Evolutionary conservation across 2,329 filamentous ascomycete species (phyloP).

Genomic region (Amauroascus verrucosus): DNA sequence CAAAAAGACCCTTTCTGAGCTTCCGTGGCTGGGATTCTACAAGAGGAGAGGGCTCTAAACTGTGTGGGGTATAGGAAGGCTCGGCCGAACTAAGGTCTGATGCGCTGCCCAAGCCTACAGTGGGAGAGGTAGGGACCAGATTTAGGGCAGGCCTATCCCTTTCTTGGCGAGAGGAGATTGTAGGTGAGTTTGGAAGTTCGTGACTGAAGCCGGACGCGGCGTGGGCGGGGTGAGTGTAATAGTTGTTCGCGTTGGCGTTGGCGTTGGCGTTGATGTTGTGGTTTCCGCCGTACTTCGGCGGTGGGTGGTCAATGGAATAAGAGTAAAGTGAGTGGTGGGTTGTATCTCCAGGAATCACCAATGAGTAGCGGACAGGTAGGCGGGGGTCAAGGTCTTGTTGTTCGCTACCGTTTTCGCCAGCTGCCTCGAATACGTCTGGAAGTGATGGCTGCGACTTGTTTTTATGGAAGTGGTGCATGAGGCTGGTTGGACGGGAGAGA

Average conservation of each 20-base stretch:
- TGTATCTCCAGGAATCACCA: background rate
- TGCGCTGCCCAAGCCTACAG: background rate
- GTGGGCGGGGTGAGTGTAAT: slow-evolving; percentile 14
- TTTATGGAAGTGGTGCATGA: slow-evolving; percentile 19
- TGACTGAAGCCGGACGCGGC: slow-evolving; percentile 5
- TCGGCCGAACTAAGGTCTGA: slow-evolving; percentile 10
- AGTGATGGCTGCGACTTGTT: slow-evolving; percentile 20
- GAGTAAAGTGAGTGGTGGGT: background rate
- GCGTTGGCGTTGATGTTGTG: too few species aligned
- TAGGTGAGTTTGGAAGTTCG: slow-evolving; percentile 6
- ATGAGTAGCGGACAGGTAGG: slow-evolving; percentile 9
- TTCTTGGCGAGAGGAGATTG: background rate
- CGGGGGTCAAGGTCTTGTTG: background rate
- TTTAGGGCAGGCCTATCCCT: slow-evolving; percentile 11
- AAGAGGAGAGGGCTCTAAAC: slow-evolving; percentile 12
- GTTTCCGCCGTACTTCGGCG: background rate
- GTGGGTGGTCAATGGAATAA: slow-evolving; percentile 7
- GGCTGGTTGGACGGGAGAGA: slow-evolving; percentile 6
- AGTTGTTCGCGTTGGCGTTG: background rate
- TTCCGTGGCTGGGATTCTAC: slow-evolving; percentile 17
- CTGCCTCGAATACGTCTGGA: slow-evolving; percentile 12
- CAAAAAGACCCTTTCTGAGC: slow-evolving; percentile 20
- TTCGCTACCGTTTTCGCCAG: slow-evolving; percentile 1
- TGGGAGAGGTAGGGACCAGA: slow-evolving; percentile 11
- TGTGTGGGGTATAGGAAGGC: slow-evolving; percentile 13